phyloP scores from a whole-genome alignment of 805 yeast genomes.

The Saccharomycopsis fibuligera region DNA sequence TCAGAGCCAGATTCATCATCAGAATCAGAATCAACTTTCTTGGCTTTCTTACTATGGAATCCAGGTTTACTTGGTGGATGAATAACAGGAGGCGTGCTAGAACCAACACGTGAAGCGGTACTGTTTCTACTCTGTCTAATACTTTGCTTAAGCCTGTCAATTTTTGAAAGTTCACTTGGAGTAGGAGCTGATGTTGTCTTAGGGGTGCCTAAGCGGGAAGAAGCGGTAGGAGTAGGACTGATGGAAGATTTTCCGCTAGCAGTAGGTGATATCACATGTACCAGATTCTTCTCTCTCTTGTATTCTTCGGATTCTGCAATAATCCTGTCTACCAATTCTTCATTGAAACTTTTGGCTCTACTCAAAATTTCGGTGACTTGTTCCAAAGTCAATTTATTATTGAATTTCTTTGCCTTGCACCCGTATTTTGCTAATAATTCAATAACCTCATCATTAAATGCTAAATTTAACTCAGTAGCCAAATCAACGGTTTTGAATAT shows the following conservation, averaged over 20 bases:
- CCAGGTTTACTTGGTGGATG: slow-evolving; percentile 22
- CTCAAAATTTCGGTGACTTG: slow-evolving; percentile 61
- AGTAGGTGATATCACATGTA: no score
- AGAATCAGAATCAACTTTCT: slow-evolving; percentile 1
- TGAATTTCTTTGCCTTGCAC: slow-evolving; percentile 56
- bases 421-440: slow-evolving; percentile 58
- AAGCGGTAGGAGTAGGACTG: neutral
- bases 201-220: no score
- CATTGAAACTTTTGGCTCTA: slow-evolving; percentile 52
- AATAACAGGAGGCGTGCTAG: slow-evolving; percentile 24
- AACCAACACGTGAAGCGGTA: no score
- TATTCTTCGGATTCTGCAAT: slow-evolving; percentile 36
- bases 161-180: slow-evolving; percentile 3
- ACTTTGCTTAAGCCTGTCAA: slow-evolving; percentile 9
- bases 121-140: slow-evolving; percentile 19
- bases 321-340: slow-evolving; percentile 46
- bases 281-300: slow-evolving; percentile 25
- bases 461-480: slow-evolving; percentile 47
- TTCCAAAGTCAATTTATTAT: slow-evolving; percentile 60
- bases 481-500: slow-evolving; percentile 61
- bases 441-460: slow-evolving; percentile 47
- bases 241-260: neutral
- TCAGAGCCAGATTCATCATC: slow-evolving; percentile 16
- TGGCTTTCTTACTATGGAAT: slow-evolving; percentile 20
- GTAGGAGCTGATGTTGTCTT: neutral